A percentile compares a stretch with the other conserved stretches of the same genome.
Evolutionary conservation across 148 eudicot species (phyloP).

Genomic region (Vaccinium macrocarpon): DNA sequence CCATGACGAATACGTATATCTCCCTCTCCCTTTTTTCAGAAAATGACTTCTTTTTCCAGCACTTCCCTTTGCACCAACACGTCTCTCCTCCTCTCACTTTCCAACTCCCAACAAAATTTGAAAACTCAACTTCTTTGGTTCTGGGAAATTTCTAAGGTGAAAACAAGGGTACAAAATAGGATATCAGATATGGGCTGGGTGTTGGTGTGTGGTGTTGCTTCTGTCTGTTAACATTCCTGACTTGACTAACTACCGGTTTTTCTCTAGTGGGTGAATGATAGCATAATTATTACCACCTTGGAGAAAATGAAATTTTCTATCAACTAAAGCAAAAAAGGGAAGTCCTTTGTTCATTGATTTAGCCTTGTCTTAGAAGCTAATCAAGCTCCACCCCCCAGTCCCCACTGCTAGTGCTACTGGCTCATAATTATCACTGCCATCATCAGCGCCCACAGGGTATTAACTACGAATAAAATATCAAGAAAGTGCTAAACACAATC

Average conservation of each 20-base stretch:
- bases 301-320: neutral
- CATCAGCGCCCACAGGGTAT: neutral
- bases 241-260: neutral
- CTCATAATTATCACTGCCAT: neutral
- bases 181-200: neutral
- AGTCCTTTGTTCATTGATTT: neutral
- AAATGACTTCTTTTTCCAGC: neutral
- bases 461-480: neutral
- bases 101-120: neutral
- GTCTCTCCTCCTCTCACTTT: neutral
- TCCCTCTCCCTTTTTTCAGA: neutral
- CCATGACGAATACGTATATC: neutral
- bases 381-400: neutral
- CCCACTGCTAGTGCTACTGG: neutral
- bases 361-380: conserved; percentile 1
- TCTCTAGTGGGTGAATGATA: neutral
- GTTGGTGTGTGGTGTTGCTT: neutral
- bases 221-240: neutral
- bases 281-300: neutral
- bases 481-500: neutral
- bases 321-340: neutral
- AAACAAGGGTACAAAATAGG: neutral
- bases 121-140: neutral
- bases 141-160: neutral
- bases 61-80: neutral